These are phyloP conservation scores for Aschersonia sp. DNA, from an alignment of 2,329 filamentous ascomycete species.

Conservation along the genomic window DNA sequence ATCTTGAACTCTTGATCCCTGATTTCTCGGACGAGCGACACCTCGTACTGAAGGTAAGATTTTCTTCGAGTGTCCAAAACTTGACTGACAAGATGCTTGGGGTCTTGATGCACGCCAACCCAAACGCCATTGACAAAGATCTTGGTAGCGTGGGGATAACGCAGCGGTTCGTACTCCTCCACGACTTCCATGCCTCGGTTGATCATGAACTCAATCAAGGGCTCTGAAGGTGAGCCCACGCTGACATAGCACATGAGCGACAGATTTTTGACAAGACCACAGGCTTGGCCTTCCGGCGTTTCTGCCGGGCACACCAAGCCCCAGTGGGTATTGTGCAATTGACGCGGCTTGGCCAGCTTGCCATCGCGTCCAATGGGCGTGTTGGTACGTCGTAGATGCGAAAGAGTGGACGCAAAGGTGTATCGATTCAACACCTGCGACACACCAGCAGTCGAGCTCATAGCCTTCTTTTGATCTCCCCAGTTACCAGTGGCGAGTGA, in stretches of 20 bases:
- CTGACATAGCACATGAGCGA: conserved; percentile 98
- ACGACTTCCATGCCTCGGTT: conserved; percentile 90
- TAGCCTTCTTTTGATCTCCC: conserved; percentile 98
- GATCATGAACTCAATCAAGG: conserved; percentile 90
- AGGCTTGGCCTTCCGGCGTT: conserved; percentile 95
- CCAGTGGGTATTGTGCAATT: conserved; percentile 98
- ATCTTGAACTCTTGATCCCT: conserved; percentile 97
- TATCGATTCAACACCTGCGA: conserved; percentile 97
- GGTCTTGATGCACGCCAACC: conserved; percentile 89
- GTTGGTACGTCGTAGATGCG: conserved; percentile 92
- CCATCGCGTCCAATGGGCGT: conserved; percentile 95
- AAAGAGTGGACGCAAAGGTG: conserved; percentile 90
- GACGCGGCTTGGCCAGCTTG: conserved; percentile 93
- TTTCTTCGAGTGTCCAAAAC: conserved; percentile 67
- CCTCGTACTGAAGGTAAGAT: conserved; percentile 77
- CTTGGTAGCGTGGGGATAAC: conserved; percentile 87
- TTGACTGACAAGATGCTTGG: conserved; percentile 67
- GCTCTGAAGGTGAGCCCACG: conserved; percentile 80
- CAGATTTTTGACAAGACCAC: conserved; percentile 94
- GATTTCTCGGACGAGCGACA: conserved; percentile 90
- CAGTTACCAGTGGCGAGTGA: conserved; percentile 96
- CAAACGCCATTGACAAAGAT: conserved; percentile 97
- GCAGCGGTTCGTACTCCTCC: conserved; percentile 80
- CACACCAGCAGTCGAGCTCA: conserved; percentile 87
- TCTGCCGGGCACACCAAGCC: conserved; percentile 93